Evolutionary conservation across 2,329 filamentous ascomycete genomes (phyloP), one percentile per base, ranked within the genome.

Genomic region (Epicoccum nigrum): DNA sequence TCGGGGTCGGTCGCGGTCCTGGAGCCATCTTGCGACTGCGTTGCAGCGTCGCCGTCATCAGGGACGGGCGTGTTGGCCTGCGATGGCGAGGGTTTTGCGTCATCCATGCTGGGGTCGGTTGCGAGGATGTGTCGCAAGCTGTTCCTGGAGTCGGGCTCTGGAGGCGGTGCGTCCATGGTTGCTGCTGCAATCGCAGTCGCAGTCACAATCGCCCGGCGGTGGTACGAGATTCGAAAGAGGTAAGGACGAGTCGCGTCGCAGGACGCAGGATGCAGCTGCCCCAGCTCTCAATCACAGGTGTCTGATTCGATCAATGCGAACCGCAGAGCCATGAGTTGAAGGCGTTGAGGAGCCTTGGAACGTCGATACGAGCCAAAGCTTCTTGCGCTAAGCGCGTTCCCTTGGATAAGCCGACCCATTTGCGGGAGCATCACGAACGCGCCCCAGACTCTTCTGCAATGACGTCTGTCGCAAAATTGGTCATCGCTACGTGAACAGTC

Each of bases 51-150:
- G 52, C 59, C 65, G 23, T 70, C 71, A 32, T 73, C 71, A 30
- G 65, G 60, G 21, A 46, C 64, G 13, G 67, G 67, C 31, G 68
- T 70, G 51, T 65, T 66, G 31, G 62, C 59, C 32, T 57, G 64
- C 40, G 66, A 67, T 2, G 64, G 52, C 6, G 61, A 58, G 32
- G 64, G 58, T 51, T 68, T 69, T 25, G 60, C 31, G 37, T 73
- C 70, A 46, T 73, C 70, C 68, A 70, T 71, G 48, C 62, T 50
- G 33, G 71, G 67, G 15, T 74, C 71, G 28, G 64, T 56, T 8
- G 67, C 67, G 52, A 74, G 67, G 45, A 74, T 73, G 61, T 74
- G 70, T 59, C 69, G 71, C 51, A 74, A 56, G 58, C 69, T 73
- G 68, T 68, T 73, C 45, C 71, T 64, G 19, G 71, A 69, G 63